Percentiles rank a stretch among this genome's conserved stretches.
Evolutionary conservation across 1,284 basidiomycete species (phyloP).

Genomic region (Coriolopsis trogii): DNA sequence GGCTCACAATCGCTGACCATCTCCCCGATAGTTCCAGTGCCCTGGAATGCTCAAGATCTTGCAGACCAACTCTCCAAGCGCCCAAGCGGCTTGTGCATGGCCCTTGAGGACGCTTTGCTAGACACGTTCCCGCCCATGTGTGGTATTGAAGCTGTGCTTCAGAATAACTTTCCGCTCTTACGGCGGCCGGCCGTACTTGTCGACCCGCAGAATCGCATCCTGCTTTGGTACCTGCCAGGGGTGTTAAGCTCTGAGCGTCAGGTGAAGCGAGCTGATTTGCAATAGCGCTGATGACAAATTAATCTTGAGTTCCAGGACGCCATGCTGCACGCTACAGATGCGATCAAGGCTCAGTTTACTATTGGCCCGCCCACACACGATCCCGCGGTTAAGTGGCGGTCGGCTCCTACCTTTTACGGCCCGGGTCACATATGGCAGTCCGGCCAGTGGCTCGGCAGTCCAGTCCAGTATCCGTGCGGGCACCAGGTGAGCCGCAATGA

Average conservation of each 20-base stretch:
- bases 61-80: background rate
- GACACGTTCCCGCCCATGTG: background rate
- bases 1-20: too few species aligned
- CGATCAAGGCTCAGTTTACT: background rate
- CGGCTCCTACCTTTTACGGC: background rate
- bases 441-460: background rate
- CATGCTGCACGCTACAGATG: background rate
- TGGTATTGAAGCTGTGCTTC: background rate
- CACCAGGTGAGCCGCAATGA: background rate
- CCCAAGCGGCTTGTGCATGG: background rate
- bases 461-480: background rate
- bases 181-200: background rate
- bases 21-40: too few species aligned
- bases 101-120: background rate
- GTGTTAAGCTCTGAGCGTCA: background rate
- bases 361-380: background rate
- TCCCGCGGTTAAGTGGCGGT: background rate
- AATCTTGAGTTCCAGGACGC: background rate
- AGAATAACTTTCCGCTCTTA: background rate
- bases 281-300: too few species aligned
- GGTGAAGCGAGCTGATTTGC: background rate
- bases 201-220: background rate
- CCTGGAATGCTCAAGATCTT: background rate
- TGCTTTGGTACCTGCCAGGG: background rate
- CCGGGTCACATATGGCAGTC: background rate